A percentile compares a stretch with the other conserved stretches of the same genome.
These are phyloP conservation scores for Oryza brachyantha DNA, from an alignment of 176 grass and related monocot species.

Conservation along the genomic window DNA sequence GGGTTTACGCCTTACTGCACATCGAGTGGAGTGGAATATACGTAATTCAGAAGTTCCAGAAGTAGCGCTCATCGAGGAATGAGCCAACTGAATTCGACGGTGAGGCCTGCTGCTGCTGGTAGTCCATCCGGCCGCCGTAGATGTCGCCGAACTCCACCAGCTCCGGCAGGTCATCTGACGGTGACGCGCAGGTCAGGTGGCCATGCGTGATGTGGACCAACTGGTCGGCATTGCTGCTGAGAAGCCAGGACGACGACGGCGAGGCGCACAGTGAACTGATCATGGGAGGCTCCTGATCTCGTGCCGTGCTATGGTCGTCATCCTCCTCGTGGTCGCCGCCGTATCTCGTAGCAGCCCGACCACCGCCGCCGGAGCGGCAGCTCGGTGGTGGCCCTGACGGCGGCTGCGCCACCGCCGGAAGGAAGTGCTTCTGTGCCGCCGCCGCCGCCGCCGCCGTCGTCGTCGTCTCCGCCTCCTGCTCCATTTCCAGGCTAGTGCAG, in stretches of 20 bases:
- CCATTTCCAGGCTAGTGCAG: background rate
- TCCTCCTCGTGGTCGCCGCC: background rate
- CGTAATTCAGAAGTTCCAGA: background rate
- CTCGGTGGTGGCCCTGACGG: too few relatives aligned
- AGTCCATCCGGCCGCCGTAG: background rate
- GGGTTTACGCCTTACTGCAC: background rate
- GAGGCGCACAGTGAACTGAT: background rate
- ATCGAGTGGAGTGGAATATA: background rate
- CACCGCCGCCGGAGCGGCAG: background rate
- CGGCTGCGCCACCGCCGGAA: background rate
- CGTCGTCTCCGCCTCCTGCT: background rate
- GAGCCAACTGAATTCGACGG: background rate
- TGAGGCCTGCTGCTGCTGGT: background rate
- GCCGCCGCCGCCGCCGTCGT: too few relatives aligned
- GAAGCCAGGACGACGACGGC: background rate
- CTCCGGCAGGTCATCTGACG: constrained; percentile 8
- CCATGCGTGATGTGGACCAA: too few relatives aligned
- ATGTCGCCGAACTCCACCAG: background rate
- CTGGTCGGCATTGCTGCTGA: too few relatives aligned
- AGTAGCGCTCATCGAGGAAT: background rate
- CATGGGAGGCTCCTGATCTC: background rate
- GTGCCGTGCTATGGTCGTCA: background rate
- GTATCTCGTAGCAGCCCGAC: too few relatives aligned
- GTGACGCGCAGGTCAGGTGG: too few relatives aligned
- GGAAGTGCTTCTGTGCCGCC: background rate